phyloP scores from a whole-genome alignment of 306 rosid genomes.

The Crotalaria pallida region DNA sequence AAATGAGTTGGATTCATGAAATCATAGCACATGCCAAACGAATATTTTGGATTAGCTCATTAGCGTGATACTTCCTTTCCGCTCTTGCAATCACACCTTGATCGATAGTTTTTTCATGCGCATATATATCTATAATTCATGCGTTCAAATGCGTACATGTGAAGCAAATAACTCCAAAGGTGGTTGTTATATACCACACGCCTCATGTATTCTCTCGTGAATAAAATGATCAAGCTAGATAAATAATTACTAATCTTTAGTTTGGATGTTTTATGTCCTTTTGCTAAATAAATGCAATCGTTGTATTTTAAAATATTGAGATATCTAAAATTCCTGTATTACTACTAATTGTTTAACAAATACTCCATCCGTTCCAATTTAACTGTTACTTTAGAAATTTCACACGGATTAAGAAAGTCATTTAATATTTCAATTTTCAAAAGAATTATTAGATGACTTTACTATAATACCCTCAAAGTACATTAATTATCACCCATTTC shows the following conservation, averaged over 20 bases:
- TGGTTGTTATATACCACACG: background rate
- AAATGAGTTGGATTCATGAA: background rate
- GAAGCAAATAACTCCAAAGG: background rate
- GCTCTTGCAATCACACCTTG: background rate
- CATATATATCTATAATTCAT: background rate
- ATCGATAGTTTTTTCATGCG: constrained; percentile 7
- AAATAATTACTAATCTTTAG: background rate
- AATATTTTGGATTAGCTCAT: background rate
- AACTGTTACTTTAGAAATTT: too few species aligned
- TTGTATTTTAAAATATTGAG: background rate
- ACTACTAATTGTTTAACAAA: too few species aligned
- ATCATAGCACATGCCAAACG: background rate
- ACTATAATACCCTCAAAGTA: too few species aligned
- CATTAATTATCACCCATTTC: too few species aligned
- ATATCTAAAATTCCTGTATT: background rate
- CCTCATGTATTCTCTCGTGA: background rate
- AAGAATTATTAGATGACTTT: too few species aligned
- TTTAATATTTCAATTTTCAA: too few species aligned
- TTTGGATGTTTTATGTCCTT: background rate
- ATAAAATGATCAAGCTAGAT: background rate
- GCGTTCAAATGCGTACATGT: background rate
- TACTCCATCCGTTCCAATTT: too few species aligned
- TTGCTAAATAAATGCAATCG: background rate
- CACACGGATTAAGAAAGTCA: too few species aligned
- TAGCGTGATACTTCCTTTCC: background rate